Percentiles rank a stretch among this genome's conserved stretches.
These are phyloP conservation scores for Candida endomychidarum DNA, from an alignment of 805 yeast genomes.

Conservation along the genomic window DNA sequence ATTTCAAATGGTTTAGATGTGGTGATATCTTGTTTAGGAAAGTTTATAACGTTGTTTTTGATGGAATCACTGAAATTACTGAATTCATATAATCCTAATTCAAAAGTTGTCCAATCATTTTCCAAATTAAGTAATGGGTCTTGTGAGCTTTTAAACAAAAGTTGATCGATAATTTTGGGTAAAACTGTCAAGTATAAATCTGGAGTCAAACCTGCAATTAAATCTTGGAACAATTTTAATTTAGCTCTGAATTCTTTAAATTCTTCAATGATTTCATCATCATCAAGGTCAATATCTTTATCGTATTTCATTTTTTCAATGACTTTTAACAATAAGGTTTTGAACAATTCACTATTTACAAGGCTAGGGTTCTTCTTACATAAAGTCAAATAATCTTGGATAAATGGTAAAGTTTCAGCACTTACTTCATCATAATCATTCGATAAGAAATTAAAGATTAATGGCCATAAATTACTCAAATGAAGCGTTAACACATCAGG, in stretches of 20 bases:
- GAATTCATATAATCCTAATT: conserved; percentile 83
- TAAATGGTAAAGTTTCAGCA: conserved; percentile 75
- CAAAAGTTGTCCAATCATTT: conserved; percentile 76
- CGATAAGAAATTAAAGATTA: conserved; percentile 64
- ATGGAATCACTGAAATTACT: conserved; percentile 76
- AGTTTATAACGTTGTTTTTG: conserved; percentile 70
- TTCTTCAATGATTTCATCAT: conserved; percentile 72
- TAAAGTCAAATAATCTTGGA: conserved; percentile 69
- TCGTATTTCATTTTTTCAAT: conserved; percentile 80
- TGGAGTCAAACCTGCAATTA: conserved; percentile 59
- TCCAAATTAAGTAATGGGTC: conserved; percentile 9
- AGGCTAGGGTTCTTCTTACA: conserved; percentile 53
- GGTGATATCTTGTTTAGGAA: conserved; percentile 64
- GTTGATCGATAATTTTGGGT: conserved; percentile 57
- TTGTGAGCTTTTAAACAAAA: conserved; percentile 27
- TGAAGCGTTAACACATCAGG: conserved; percentile 39
- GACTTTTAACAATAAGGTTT: conserved; percentile 64
- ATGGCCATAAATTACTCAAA: conserved; percentile 67
- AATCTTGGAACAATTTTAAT: conserved; percentile 80
- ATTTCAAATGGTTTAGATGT: conserved; percentile 60
- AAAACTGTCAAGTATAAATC: conserved; percentile 60
- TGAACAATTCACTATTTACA: conserved; percentile 49
- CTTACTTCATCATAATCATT: conserved; percentile 90
- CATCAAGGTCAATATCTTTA: conserved; percentile 48
- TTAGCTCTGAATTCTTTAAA: conserved; percentile 76